Percentiles rank a stretch among this genome's conserved stretches.
phyloP scores from a whole-genome alignment of 371 early-diverging fungal species.

The Lichtheimia ramosa region DNA sequence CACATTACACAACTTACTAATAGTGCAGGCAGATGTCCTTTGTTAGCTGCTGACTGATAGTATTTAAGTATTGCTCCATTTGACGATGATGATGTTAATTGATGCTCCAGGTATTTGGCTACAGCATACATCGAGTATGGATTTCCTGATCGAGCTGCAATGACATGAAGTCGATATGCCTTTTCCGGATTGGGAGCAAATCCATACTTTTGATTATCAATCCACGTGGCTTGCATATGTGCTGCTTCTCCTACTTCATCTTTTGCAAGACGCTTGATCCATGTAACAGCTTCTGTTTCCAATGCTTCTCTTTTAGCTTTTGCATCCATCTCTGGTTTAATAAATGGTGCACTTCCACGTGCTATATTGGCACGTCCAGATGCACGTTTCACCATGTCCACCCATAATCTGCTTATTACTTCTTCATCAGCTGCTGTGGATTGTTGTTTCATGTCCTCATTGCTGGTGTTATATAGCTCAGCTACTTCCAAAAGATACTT shows the following conservation, averaged over 20 bases:
- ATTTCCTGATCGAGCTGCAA: slow-evolving; percentile 24
- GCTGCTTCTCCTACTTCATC: slow-evolving; percentile 69
- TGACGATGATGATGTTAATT: slow-evolving; percentile 21
- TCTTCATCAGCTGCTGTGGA: not conserved
- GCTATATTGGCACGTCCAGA: not conserved
- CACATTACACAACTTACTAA: slow-evolving; percentile 44
- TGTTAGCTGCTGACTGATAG: slow-evolving; percentile 70
- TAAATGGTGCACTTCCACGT: not conserved
- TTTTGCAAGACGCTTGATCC: slow-evolving; percentile 71
- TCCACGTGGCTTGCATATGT: slow-evolving; percentile 70
- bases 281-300: slow-evolving; percentile 65
- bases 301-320: slow-evolving; percentile 21
- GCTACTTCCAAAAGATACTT: slow-evolving; percentile 66
- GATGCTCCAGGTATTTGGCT: slow-evolving; percentile 47
- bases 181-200: slow-evolving; percentile 50
- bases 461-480: slow-evolving; percentile 9
- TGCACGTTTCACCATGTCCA: slow-evolving; percentile 9
- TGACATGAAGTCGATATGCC: slow-evolving; percentile 35
- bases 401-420: not conserved
- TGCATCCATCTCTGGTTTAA: not conserved
- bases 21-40: slow-evolving; percentile 66
- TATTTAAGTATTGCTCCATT: slow-evolving; percentile 43
- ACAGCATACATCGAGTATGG: slow-evolving; percentile 26
- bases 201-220: slow-evolving; percentile 62
- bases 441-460: not conserved